These are phyloP conservation scores for Kwoniella heveanensis DNA, from an alignment of 768 basidiomycete genomes.

Conservation along the genomic window DNA sequence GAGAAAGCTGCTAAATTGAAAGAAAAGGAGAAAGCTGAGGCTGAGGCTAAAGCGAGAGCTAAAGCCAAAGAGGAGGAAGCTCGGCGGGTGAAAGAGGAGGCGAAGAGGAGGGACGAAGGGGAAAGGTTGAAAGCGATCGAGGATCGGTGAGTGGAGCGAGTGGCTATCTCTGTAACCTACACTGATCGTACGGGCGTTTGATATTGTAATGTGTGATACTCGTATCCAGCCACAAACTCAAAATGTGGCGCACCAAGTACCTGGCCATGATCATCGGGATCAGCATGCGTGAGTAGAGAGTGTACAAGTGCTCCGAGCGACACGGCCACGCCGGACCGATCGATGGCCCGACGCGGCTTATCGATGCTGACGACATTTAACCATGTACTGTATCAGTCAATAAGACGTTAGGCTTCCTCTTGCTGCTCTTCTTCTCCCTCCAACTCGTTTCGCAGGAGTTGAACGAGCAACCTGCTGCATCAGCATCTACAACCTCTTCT, in stretches of 20 bases:
- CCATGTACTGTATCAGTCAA: constrained; percentile 32
- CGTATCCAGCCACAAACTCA: constrained; percentile 47
- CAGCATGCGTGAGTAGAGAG: constrained; percentile 45
- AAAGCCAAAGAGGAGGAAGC: constrained; percentile 26
- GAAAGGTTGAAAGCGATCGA: constrained; percentile 20
- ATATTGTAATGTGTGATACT: no score
- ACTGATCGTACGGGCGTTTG: no score
- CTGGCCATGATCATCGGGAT: constrained; percentile 51
- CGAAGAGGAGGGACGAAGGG: constrained; percentile 19
- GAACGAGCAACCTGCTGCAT: constrained; percentile 19
- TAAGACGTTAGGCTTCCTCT: constrained; percentile 39
- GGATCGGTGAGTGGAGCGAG: constrained; percentile 30
- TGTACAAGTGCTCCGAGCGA: constrained; percentile 3
- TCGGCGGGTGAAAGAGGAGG: constrained; percentile 27
- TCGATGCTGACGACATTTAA: no score
- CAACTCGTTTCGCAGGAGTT: constrained; percentile 48
- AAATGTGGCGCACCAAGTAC: constrained; percentile 44
- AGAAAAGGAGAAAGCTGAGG: constrained; percentile 26
- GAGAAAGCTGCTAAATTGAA: constrained; percentile 28
- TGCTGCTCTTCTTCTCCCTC: constrained; percentile 43
- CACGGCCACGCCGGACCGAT: no score
- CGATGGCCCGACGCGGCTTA: no score
- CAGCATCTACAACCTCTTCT: constrained; percentile 3
- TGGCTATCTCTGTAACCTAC: no score
- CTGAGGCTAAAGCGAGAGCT: constrained; percentile 23